Evolutionary conservation across 2,329 filamentous ascomycete genomes (phyloP).

Genomic region (Ophioceras dolichostomum): DNA sequence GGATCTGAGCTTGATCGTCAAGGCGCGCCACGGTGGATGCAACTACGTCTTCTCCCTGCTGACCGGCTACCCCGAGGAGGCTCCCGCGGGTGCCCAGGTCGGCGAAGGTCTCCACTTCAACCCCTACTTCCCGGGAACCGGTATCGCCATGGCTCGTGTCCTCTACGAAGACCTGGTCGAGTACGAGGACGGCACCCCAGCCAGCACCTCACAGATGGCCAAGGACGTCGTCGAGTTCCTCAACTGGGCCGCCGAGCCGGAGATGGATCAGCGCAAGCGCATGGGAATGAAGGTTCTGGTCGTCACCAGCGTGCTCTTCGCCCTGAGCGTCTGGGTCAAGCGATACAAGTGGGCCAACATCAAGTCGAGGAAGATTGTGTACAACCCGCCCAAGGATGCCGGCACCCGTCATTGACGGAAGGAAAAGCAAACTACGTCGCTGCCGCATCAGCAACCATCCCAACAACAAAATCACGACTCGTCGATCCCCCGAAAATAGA

Average conservation of each 20-base stretch:
- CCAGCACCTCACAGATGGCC: slow-evolving; percentile 96
- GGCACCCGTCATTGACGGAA: slow-evolving; percentile 31
- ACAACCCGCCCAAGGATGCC: slow-evolving; percentile 61
- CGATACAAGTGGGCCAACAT: slow-evolving; percentile 97
- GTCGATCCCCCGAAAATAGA: too few relatives aligned
- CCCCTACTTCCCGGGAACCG: slow-evolving; percentile 98
- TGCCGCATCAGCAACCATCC: too few relatives aligned
- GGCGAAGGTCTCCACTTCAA: slow-evolving; percentile 97
- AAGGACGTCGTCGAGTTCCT: slow-evolving; percentile 99
- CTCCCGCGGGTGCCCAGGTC: slow-evolving; percentile 77
- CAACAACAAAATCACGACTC: too few relatives aligned
- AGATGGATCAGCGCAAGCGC: slow-evolving; percentile 99
- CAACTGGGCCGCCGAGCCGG: slow-evolving; percentile 97
- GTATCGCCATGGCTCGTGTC: slow-evolving; percentile 97
- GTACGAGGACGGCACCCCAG: slow-evolving; percentile 92
- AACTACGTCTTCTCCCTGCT: slow-evolving; percentile 97
- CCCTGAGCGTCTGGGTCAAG: slow-evolving; percentile 94
- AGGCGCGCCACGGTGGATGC: slow-evolving; percentile 94
- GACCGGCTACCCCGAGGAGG: slow-evolving; percentile 95
- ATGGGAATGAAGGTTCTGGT: slow-evolving; percentile 97
- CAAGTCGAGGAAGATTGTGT: slow-evolving; percentile 90
- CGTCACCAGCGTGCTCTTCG: slow-evolving; percentile 66
- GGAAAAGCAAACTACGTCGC: too few relatives aligned
- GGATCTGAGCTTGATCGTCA: slow-evolving; percentile 95
- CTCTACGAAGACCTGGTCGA: slow-evolving; percentile 96